A percentile compares a stretch with the other conserved stretches of the same genome.
Evolutionary conservation across 148 eudicot genomes (phyloP).

Genomic region (Persicaria maculosa): DNA sequence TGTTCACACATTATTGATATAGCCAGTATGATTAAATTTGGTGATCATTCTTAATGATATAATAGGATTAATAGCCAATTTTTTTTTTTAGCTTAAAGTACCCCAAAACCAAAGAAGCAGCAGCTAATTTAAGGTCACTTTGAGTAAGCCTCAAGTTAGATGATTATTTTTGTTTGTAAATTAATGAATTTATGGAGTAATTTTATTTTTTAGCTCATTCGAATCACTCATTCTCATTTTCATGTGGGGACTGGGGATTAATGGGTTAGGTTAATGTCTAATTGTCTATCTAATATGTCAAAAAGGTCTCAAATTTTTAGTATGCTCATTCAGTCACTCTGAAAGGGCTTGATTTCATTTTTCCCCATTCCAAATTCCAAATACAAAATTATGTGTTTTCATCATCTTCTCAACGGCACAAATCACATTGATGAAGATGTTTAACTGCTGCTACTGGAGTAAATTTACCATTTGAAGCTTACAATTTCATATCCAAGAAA

Average conservation of each 20-base stretch:
- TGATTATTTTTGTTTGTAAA: no score
- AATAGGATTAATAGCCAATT: background rate
- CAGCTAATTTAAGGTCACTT: background rate
- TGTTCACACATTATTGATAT: no score
- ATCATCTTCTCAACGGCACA: background rate
- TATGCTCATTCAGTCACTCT: no score
- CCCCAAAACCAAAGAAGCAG: background rate
- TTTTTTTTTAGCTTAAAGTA: background rate
- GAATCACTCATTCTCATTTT: background rate
- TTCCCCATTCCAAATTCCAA: background rate
- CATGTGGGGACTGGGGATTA: background rate
- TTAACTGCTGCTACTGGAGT: background rate
- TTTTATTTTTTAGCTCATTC: no score
- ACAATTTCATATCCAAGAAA: background rate
- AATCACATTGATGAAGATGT: background rate
- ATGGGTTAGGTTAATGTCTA: background rate
- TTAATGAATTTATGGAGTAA: no score
- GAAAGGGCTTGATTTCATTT: no score
- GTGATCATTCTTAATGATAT: no score
- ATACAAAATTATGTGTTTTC: background rate
- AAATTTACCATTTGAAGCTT: constrained; percentile 2
- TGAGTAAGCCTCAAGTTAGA: background rate
- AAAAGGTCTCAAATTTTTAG: no score
- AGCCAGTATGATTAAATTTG: no score
- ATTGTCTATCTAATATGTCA: no score